Evolutionary conservation across 805 yeast species (phyloP).

Genomic region (Yarrowia phangngaensis): DNA sequence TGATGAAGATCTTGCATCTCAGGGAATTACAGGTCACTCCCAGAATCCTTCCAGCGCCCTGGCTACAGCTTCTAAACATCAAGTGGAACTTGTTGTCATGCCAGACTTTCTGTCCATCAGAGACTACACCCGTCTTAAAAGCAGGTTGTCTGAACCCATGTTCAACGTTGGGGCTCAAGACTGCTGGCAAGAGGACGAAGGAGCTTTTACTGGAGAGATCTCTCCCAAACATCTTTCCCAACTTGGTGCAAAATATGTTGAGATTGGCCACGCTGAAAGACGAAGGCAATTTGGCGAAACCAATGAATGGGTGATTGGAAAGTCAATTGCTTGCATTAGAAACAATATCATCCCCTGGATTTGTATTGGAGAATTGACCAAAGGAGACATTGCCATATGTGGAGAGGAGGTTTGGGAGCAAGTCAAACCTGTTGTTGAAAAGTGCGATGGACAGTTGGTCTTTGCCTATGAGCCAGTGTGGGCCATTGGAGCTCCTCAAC

Average conservation of each 20-base stretch:
- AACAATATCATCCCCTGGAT: constrained; percentile 34
- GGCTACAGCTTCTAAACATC: constrained; percentile 6
- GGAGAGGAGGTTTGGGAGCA: constrained; percentile 25
- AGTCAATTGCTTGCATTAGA: constrained; percentile 31
- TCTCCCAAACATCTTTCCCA: constrained; percentile 34
- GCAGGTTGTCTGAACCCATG: constrained; percentile 15
- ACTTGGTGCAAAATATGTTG: constrained; percentile 34
- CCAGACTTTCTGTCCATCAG: constrained; percentile 23
- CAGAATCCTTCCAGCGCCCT: constrained; percentile 2
- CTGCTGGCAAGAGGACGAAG: constrained; percentile 33
- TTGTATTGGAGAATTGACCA: constrained; percentile 34
- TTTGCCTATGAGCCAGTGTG: constrained; percentile 39
- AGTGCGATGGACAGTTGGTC: constrained; percentile 27
- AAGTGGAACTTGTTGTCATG: constrained; percentile 23
- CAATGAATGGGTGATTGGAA: constrained; percentile 32
- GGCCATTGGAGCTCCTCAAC: constrained; percentile 38
- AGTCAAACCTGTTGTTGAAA: constrained; percentile 17
- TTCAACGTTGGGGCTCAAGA: constrained; percentile 36
- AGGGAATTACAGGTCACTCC: constrained; percentile 11
- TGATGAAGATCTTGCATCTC: constrained; percentile 2
- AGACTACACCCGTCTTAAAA: constrained; percentile 33
- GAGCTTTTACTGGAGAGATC: constrained; percentile 37
- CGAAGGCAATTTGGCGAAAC: constrained; percentile 34
- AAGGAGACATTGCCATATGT: constrained; percentile 29
- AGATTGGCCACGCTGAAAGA: constrained; percentile 38